Evolutionary conservation across 768 basidiomycete genomes (phyloP).

Genomic region (Leccinum barrowsii): DNA sequence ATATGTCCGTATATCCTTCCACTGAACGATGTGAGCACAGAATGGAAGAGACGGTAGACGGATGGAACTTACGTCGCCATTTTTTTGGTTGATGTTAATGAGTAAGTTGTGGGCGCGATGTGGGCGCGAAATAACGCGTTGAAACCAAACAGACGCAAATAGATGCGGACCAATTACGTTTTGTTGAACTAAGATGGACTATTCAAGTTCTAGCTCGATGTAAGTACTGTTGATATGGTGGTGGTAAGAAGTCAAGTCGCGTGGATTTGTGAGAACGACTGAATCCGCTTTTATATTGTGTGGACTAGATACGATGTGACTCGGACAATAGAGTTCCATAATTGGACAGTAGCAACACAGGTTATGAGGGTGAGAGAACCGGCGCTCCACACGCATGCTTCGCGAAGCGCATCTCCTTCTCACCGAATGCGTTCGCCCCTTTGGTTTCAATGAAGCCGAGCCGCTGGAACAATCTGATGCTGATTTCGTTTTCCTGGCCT

Average conservation of each 20-base stretch:
- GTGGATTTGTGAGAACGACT: neutral
- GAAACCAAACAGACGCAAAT: conserved; percentile 11
- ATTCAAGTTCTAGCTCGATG: neutral
- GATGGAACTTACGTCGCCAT: conserved; percentile 19
- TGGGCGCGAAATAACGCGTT: conserved; percentile 1
- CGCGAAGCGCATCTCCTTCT: conserved; percentile 70
- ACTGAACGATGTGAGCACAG: conserved; percentile 2
- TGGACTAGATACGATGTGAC: conserved; percentile 8
- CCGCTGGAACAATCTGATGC: conserved; percentile 68
- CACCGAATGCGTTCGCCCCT: conserved; percentile 68
- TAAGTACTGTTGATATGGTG: conserved; percentile 5
- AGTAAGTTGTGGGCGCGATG: neutral
- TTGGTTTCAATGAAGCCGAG: conserved; percentile 74
- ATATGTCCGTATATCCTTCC: conserved; percentile 30
- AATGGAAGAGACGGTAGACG: neutral
- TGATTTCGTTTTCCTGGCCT: conserved; percentile 62
- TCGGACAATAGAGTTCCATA: conserved; percentile 12
- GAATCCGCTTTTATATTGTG: neutral
- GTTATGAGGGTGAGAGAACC: conserved; percentile 3
- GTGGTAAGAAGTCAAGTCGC: conserved; percentile 12
- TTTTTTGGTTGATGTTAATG: neutral
- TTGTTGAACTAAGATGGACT: neutral
- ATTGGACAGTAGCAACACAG: neutral
- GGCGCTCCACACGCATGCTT: too few relatives aligned
- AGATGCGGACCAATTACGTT: conserved; percentile 3